Evolutionary conservation across 495 filamentous ascomycete species (phyloP), one percentile per base, ranked within the genome.

Genomic region (Aspergillus campestris): DNA sequence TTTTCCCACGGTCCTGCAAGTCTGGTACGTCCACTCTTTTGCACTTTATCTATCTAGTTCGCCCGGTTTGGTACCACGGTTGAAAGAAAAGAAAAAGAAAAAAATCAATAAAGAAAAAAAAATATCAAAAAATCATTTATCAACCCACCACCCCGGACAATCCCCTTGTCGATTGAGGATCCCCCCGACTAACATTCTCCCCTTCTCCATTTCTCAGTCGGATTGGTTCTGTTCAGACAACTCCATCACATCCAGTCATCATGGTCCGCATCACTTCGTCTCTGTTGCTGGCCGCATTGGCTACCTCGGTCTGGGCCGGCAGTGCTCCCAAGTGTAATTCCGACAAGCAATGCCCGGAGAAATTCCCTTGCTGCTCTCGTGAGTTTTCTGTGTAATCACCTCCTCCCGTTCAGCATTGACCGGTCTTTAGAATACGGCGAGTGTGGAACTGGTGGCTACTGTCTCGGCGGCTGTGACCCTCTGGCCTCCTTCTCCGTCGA

Each of bases 391-490:
- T 15, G n/a, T 44, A 6, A 13, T 12, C 6, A 18, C 34, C 46
- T 48, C 5, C 10, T 12, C 10, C 15, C 35, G 12, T 35, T 36
- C 6, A 15, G 50, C 31, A 15, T 31, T 52, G 14, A 55, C 31
- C 1, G 10, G 24, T 41, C 29, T 37, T 39, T 56, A 97, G 91
- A 90, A 67, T 98, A 98, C 67, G 87, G 87, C 50, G 76, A 92
- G 70, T 98, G 92, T 59, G 82, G 90, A 70, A 83, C 87, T 34
- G 92, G 92, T 55, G 92, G 89, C 40, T 97, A 85, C 75, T 98
- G 92, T 55, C 81, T 98, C 15, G 94, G 94, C 44, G 92, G 92
- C 48, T 98, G 92, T 70, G 91, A 98, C 62, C 84, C 87, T 33
- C 78, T 78, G 47, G 80, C 78, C 64, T 96, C 91, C 30, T 82